These are phyloP conservation scores for Gynandropsis gynandra DNA, from an alignment of 345 rosid genomes.

Conservation along the genomic window DNA sequence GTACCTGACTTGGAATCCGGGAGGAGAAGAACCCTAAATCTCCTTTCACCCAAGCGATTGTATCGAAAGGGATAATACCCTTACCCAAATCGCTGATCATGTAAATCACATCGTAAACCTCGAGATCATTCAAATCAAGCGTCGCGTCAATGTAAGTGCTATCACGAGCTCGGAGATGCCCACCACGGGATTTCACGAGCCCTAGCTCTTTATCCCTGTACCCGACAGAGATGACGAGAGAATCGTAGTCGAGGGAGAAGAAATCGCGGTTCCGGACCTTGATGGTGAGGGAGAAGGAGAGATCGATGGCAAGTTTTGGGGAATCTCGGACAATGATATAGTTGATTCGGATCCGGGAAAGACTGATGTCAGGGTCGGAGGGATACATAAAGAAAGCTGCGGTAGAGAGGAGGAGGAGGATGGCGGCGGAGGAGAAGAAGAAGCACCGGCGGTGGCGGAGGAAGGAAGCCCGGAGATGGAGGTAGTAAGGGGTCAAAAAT, in stretches of 20 bases:
- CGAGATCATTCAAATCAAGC: slow-evolving; percentile 67
- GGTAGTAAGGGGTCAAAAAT: slow-evolving; percentile 41
- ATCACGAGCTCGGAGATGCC: slow-evolving; percentile 49
- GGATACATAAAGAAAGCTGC: slow-evolving; percentile 58
- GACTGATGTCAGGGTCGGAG: slow-evolving; percentile 49
- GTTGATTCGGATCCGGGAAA: slow-evolving; percentile 55
- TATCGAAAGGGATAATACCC: slow-evolving; percentile 67
- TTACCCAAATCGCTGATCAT: slow-evolving; percentile 61
- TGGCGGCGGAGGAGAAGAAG: slow-evolving; percentile 32
- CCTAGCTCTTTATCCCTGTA: slow-evolving; percentile 79
- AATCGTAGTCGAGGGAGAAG: slow-evolving; percentile 54
- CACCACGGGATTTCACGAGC: slow-evolving; percentile 48
- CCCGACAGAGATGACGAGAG: slow-evolving; percentile 58
- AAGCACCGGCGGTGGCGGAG: slow-evolving; percentile 33
- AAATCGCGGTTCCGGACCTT: slow-evolving; percentile 56
- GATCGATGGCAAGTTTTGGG: slow-evolving; percentile 44
- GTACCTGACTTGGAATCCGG: slow-evolving; percentile 59
- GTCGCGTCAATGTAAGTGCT: slow-evolving; percentile 60
- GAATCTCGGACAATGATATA: slow-evolving; percentile 43
- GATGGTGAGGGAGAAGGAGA: slow-evolving; percentile 57
- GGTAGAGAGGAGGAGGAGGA: slow-evolving; percentile 41
- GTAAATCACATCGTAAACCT: slow-evolving; percentile 67
- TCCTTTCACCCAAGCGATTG: slow-evolving; percentile 49
- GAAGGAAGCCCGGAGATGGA: slow-evolving; percentile 15
- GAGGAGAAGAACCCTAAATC: slow-evolving; percentile 50